Evolutionary conservation across 345 rosid species (phyloP).

Genomic region (Hibiscus syriacus): DNA sequence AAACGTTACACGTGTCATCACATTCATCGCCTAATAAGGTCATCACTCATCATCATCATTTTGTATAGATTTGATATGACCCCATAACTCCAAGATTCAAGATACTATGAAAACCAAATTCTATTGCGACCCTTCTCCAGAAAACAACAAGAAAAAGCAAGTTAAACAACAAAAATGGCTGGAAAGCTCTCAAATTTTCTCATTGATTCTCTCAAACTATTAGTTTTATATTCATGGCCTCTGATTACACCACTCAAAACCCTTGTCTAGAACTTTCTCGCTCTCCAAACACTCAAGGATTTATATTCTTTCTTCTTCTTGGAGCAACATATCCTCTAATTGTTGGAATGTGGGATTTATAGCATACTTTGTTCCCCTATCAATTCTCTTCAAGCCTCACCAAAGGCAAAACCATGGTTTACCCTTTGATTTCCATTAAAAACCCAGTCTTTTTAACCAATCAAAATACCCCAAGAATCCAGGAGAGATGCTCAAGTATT

Average conservation of each 20-base stretch:
- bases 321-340: not conserved
- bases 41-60: not conserved
- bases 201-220: not conserved
- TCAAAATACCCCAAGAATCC: slow-evolving; percentile 12
- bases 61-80: not conserved
- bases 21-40: not conserved
- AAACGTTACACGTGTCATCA: not conserved
- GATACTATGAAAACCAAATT: not conserved
- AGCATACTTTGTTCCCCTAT: not conserved
- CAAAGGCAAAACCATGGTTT: slow-evolving; percentile 8
- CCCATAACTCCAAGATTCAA: not conserved
- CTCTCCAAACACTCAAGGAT: not conserved
- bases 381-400: too few species aligned
- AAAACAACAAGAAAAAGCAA: not conserved
- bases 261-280: slow-evolving; percentile 10
- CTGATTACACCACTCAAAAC: not conserved
- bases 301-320: not conserved
- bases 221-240: not conserved
- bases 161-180: not conserved
- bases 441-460: not conserved
- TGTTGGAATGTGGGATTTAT: not conserved
- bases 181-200: not conserved
- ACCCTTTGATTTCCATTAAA: not conserved
- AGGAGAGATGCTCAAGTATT: not conserved
- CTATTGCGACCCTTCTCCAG: not conserved